These are phyloP conservation scores for Zygosaccharomyces bailii DNA, from an alignment of 805 yeast species.

Conservation along the genomic window DNA sequence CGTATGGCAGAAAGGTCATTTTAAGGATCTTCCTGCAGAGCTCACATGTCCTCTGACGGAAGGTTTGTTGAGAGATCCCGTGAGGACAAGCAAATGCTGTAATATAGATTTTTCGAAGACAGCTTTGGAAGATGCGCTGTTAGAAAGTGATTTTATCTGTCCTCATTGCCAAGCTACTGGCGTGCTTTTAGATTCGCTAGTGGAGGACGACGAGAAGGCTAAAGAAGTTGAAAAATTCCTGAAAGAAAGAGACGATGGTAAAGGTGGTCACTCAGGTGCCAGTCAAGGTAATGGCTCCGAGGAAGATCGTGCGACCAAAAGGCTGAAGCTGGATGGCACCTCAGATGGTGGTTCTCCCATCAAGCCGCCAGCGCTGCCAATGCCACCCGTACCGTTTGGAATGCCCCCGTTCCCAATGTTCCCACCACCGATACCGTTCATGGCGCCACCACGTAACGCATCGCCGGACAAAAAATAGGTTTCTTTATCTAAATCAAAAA, in stretches of 20 bases:
- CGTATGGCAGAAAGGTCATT: conserved; percentile 45
- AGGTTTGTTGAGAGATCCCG: conserved; percentile 66
- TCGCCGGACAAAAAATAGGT: conserved; percentile 8
- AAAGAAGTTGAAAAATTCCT: conserved; percentile 51
- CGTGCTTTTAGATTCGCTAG: conserved; percentile 68
- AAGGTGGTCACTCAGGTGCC: conserved; percentile 17
- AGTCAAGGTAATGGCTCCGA: conserved; percentile 12
- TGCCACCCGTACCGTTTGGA: conserved; percentile 33
- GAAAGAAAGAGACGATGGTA: conserved; percentile 33
- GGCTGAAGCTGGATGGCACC: conserved; percentile 12
- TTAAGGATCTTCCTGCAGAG: conserved; percentile 47
- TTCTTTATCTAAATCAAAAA: no score
- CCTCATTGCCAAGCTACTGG: conserved; percentile 81
- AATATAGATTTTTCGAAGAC: conserved; percentile 53
- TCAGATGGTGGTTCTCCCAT: conserved; percentile 8
- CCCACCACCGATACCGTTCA: conserved; percentile 37
- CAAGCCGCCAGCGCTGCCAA: conserved; percentile 16
- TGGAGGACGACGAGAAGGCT: conserved; percentile 57
- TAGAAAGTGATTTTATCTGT: conserved; percentile 85
- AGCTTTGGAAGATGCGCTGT: conserved; percentile 59
- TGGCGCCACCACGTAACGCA: conserved; percentile 10
- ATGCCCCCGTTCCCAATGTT: conserved; percentile 39
- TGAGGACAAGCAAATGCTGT: conserved; percentile 78
- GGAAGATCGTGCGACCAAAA: conserved; percentile 4
- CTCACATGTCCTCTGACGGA: conserved; percentile 69